Percentiles rank a stretch among this genome's conserved stretches.
These are phyloP conservation scores for Sporothrix phasma DNA, from an alignment of 2,329 filamentous ascomycete genomes.

Conservation along the genomic window DNA sequence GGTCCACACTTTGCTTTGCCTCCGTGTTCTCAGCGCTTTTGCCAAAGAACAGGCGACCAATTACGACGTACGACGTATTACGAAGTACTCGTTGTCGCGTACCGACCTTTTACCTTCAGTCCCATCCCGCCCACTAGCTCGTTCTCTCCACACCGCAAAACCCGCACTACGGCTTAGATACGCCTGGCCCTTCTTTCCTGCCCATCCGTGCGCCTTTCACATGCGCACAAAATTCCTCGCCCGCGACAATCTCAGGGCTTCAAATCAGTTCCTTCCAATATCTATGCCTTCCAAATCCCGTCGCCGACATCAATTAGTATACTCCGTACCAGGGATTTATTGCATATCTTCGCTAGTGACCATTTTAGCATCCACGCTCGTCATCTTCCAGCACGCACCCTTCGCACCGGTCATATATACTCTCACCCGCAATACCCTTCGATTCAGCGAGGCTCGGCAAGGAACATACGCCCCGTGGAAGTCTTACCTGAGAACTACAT, in stretches of 20 bases:
- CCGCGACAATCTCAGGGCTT: not conserved
- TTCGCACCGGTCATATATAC: too few relatives aligned
- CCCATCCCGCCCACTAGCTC: not conserved
- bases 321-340: too few relatives aligned
- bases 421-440: too few relatives aligned
- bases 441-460: too few relatives aligned
- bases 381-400: not conserved
- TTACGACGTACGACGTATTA: not conserved
- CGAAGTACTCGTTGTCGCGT: too few relatives aligned
- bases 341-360: not conserved
- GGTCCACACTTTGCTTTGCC: not conserved
- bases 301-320: not conserved
- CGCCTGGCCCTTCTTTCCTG: not conserved
- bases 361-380: too few relatives aligned
- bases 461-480: too few relatives aligned
- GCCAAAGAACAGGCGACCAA: not conserved
- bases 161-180: not conserved
- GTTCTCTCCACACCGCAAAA: conserved; percentile 6
- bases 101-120: too few relatives aligned
- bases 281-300: not conserved
- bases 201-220: conserved; percentile 1
- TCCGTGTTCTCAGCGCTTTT: not conserved
- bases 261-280: not conserved
- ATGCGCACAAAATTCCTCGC: conserved; percentile 11
- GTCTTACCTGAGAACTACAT: too few relatives aligned